Base-by-base conservation (phyloP, 352 stramenopile species). In the Phytophthora macrochlamydospora region DNA sequence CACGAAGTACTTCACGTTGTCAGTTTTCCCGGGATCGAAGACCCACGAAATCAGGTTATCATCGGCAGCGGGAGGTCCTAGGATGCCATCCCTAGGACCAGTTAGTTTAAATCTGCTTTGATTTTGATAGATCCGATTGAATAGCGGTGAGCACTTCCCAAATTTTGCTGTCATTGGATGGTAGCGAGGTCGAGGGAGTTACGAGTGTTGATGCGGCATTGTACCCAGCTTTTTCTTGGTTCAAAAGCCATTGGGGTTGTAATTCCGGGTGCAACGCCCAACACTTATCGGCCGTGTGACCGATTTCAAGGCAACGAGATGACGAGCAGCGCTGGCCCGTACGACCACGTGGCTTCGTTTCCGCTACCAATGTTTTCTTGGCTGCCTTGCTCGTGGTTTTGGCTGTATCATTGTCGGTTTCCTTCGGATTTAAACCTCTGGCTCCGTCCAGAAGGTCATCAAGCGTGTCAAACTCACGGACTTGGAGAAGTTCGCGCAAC, bases 251-350 rank as follows among this genome's bases (percentile, higher is more conserved):
- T 31, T 51, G 33, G 5, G 53, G 53, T 9, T 59, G 50, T 3
- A 51, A 28, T 7, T 59, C 53, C 1, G 53, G 53, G 12, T 59
- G 44, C 11, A 53, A n/a, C 6, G 44, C 54, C 44, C 54, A 61
- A 32, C 43, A 58, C 12, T 53, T 61, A 4, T 53, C 54, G 18
- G 54, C 54, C 6, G 54, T 53, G 43, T 61, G 43, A 5, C 54
- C 54, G 1, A 14, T 42, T 61, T 61, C 54, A 7, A 53, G 43
- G 18, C 54, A 54, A 4, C 54, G 54, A 24, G 44, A 38, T 6
- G 43, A 2, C n/a, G 43, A 54, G 13, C 54, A 61, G 5, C 31
- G 54, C 32, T 52, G 54, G 8, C 9, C 42, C 2, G 3, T 28
- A 24, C 43, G 31, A 18, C 30, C 31, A 4, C 54, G 29, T 13